phyloP scores from a whole-genome alignment of 2,329 filamentous ascomycete species.

The Scolecobasidium constrictum region DNA sequence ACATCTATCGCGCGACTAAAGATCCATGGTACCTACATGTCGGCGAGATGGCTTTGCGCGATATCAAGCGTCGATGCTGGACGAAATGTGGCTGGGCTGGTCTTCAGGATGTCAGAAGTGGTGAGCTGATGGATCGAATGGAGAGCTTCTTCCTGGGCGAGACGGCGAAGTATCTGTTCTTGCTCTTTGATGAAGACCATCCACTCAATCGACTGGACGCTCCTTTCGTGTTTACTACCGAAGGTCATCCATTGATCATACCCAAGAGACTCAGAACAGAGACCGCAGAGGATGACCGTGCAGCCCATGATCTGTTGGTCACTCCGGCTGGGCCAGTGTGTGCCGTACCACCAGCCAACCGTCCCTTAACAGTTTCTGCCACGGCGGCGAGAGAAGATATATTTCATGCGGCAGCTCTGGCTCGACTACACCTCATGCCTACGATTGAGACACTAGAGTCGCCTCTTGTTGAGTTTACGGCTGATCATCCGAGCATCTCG shows the following conservation, averaged over 20 bases:
- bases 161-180: constrained; percentile 89
- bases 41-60: constrained; percentile 86
- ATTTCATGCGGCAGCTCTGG: constrained; percentile 80
- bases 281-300: background rate
- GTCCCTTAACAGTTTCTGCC: constrained; percentile 64
- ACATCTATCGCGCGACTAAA: constrained; percentile 84
- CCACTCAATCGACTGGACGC: constrained; percentile 79
- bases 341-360: constrained; percentile 46
- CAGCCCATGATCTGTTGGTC: constrained; percentile 1
- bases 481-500: constrained; percentile 44
- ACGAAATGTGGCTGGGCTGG: constrained; percentile 90
- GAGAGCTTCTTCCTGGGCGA: constrained; percentile 98
- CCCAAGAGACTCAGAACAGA: constrained; percentile 34
- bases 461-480: constrained; percentile 42
- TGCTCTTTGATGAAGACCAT: constrained; percentile 78
- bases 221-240: constrained; percentile 87
- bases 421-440: constrained; percentile 68
- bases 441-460: constrained; percentile 45
- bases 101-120: constrained; percentile 48
- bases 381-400: constrained; percentile 71
- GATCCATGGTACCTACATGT: constrained; percentile 96
- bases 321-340: constrained; percentile 44
- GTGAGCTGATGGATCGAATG: constrained; percentile 88
- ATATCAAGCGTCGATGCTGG: constrained; percentile 82
- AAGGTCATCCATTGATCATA: constrained; percentile 86